A percentile compares a stretch with the other conserved stretches of the same genome.
Evolutionary conservation across 768 basidiomycete genomes (phyloP).

Genomic region (Dictyophora rubrovolvata): DNA sequence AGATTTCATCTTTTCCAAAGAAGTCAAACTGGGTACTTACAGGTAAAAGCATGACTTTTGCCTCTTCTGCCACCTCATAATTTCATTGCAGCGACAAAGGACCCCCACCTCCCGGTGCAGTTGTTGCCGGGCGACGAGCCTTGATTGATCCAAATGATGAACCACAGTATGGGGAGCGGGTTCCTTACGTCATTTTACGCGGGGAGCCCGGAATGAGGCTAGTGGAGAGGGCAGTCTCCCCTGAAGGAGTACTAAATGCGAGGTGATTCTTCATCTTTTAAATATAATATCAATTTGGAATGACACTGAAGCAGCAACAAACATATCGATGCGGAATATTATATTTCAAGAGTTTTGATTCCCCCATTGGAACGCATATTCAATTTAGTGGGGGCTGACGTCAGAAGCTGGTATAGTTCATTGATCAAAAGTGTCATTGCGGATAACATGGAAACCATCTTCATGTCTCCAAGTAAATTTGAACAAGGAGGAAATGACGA

Average conservation of each 20-base stretch:
- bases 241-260: conserved; percentile 56
- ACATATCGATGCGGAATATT: conserved; percentile 80
- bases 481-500: conserved; percentile 23
- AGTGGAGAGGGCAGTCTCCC: conserved; percentile 67
- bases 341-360: conserved; percentile 78
- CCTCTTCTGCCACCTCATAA: not conserved
- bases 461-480: conserved; percentile 1
- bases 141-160: conserved; percentile 71
- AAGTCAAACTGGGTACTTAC: conserved; percentile 88
- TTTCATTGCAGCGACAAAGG: conserved; percentile 55
- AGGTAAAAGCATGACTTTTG: conserved; percentile 39
- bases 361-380: conserved; percentile 87
- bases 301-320: conserved; percentile 36
- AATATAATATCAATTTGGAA: not conserved
- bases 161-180: conserved; percentile 85
- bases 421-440: conserved; percentile 51
- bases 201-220: conserved; percentile 55
- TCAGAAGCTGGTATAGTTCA: conserved; percentile 75
- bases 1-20: conserved; percentile 92
- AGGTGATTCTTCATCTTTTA: conserved; percentile 28
- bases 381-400: conserved; percentile 83
- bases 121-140: conserved; percentile 70
- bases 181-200: conserved; percentile 79
- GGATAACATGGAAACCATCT: conserved; percentile 28
- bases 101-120: conserved; percentile 85